These are phyloP conservation scores for Botrytis tulipae DNA, from an alignment of 2,329 filamentous ascomycete genomes.

Conservation along the genomic window DNA sequence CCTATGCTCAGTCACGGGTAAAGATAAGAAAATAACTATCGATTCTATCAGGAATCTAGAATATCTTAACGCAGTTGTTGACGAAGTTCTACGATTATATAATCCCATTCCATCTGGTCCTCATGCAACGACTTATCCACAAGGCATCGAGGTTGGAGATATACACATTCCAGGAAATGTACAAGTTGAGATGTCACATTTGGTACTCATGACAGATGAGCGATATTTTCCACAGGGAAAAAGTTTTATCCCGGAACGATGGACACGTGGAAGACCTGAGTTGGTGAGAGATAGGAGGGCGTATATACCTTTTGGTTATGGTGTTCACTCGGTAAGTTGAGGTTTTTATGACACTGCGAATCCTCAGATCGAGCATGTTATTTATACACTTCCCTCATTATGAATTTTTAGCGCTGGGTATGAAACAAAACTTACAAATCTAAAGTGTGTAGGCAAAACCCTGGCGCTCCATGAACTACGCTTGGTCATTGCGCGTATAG, in stretches of 20 bases:
- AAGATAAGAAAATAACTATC: conserved; percentile 11
- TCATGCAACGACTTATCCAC: conserved; percentile 21
- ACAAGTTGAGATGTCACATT: conserved; percentile 22
- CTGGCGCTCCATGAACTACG: conserved; percentile 27
- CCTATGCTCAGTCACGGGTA: background rate
- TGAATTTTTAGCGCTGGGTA: too few relatives aligned
- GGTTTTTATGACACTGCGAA: background rate
- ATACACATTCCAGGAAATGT: conserved; percentile 24
- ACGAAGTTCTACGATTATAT: conserved; percentile 24
- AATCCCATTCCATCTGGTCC: conserved; percentile 24
- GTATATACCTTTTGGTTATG: conserved; percentile 27
- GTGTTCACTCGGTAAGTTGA: conserved; percentile 22
- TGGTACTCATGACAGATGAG: conserved; percentile 26
- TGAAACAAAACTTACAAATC: background rate
- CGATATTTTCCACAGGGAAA: conserved; percentile 23
- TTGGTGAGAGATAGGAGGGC: conserved; percentile 24
- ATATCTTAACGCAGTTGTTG: conserved; percentile 26
- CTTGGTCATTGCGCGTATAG: conserved; percentile 20
- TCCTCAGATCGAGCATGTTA: background rate
- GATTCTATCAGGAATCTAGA: conserved; percentile 19
- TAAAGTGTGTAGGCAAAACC: conserved; percentile 25
- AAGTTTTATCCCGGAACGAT: conserved; percentile 27
- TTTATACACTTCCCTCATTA: too few relatives aligned
- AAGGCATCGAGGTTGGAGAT: conserved; percentile 19
- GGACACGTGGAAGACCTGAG: conserved; percentile 21